These are phyloP conservation scores for Apiospora phragmitis DNA, from an alignment of 2,329 filamentous ascomycete genomes.

Conservation along the genomic window DNA sequence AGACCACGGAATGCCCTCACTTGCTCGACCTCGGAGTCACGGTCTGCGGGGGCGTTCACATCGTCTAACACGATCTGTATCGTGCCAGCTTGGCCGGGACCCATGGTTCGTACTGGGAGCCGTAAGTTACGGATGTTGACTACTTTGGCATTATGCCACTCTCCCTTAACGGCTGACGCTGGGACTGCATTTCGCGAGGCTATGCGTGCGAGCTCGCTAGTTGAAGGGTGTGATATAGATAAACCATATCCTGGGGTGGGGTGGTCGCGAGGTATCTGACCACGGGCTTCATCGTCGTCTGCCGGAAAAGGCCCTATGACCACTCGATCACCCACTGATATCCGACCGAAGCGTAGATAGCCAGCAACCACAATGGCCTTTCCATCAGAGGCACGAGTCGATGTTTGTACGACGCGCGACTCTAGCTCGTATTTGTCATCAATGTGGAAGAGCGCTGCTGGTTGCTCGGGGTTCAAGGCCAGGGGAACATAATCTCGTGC, in stretches of 20 bases:
- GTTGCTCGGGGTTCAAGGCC: slow-evolving; percentile 58
- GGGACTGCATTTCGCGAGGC: slow-evolving; percentile 54
- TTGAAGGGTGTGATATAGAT: slow-evolving; percentile 54
- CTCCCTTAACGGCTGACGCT: slow-evolving; percentile 54
- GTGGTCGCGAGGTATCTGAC: slow-evolving; percentile 44
- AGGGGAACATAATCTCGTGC: slow-evolving; percentile 55
- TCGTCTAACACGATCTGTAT: slow-evolving; percentile 70
- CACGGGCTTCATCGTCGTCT: slow-evolving; percentile 49
- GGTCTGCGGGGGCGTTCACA: slow-evolving; percentile 32
- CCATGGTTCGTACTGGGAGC: slow-evolving; percentile 74
- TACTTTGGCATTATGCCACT: slow-evolving; percentile 81
- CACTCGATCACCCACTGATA: slow-evolving; percentile 77
- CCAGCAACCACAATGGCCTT: slow-evolving; percentile 71
- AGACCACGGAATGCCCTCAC: slow-evolving; percentile 37
- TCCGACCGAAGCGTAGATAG: slow-evolving; percentile 73
- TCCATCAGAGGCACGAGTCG: slow-evolving; percentile 25
- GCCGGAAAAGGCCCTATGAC: slow-evolving; percentile 76
- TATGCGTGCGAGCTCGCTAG: slow-evolving; percentile 52
- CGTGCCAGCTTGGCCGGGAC: slow-evolving; percentile 84
- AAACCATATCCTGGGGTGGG: slow-evolving; percentile 49
- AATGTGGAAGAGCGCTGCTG: slow-evolving; percentile 76
- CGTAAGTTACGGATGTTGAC: slow-evolving; percentile 87
- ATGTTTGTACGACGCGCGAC: slow-evolving; percentile 55
- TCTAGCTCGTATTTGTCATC: slow-evolving; percentile 85
- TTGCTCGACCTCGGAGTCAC: slow-evolving; percentile 27